Conservation (phyloP, 306 rosid genomes). For the Vigna reflexopilosa region DNA sequence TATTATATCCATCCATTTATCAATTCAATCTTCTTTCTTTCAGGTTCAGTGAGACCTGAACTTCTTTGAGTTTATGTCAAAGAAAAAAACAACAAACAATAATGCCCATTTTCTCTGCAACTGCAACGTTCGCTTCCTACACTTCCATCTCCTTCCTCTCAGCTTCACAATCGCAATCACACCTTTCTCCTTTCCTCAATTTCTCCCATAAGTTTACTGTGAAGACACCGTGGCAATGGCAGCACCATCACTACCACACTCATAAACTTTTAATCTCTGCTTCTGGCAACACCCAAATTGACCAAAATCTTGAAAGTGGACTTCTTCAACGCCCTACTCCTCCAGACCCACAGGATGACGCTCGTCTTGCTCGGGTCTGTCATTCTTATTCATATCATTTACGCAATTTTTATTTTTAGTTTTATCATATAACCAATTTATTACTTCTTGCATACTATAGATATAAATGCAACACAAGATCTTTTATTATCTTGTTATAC, state of each 20-base stretch:
- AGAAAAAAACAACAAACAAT: not conserved
- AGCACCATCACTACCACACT: constrained; percentile 28
- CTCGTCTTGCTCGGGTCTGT: constrained; percentile 78
- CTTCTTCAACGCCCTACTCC: constrained; percentile 53
- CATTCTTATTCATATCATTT: constrained; percentile 12
- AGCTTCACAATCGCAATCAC: constrained; percentile 43
- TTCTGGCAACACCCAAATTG: constrained; percentile 50
- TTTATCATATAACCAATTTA: not conserved
- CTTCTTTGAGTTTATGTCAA: not conserved
- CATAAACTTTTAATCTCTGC: constrained; percentile 53
- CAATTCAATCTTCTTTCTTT: not conserved
- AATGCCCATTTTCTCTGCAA: constrained; percentile 63
- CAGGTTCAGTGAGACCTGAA: not conserved
- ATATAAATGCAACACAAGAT: too few relatives aligned
- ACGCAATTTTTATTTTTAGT: not conserved
- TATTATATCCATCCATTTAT: constrained; percentile 14
- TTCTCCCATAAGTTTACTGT: constrained; percentile 43
- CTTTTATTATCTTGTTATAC: not conserved
- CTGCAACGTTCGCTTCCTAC: constrained; percentile 55
- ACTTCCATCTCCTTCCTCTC: constrained; percentile 58
- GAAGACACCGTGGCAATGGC: constrained; percentile 41
- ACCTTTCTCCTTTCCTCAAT: constrained; percentile 43
- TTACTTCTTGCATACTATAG: not conserved
- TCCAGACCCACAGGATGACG: constrained; percentile 45
- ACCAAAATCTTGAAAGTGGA: constrained; percentile 49